A percentile compares a stretch with the other conserved stretches of the same genome.
phyloP scores from a whole-genome alignment of 2,329 filamentous ascomycete species.

The Colletotrichum godetiae region DNA sequence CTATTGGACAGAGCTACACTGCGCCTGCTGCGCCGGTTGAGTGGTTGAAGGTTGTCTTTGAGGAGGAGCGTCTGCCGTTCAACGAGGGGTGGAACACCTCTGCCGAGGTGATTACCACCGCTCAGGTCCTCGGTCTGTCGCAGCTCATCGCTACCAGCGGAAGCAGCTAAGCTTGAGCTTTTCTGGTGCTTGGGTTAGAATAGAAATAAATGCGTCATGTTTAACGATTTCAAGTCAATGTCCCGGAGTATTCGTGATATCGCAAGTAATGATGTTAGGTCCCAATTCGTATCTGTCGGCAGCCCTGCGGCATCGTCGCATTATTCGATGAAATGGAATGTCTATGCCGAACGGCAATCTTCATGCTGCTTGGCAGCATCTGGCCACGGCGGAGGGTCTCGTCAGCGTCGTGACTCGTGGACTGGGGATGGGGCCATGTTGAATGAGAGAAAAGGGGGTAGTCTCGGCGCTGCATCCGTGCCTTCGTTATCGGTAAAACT shows the following conservation, averaged over 20 bases:
- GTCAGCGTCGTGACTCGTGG: not conserved
- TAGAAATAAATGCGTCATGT: not conserved
- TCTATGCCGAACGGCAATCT: not conserved
- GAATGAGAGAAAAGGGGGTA: not conserved
- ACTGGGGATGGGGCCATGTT: not conserved
- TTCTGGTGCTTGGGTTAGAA: not conserved
- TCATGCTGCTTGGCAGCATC: no score
- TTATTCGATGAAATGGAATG: no score
- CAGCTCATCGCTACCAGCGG: constrained; percentile 20
- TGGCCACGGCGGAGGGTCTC: not conserved
- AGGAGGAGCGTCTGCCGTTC: constrained; percentile 32
- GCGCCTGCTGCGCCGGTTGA: constrained; percentile 26
- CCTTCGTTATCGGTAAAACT: not conserved
- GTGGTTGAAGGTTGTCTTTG: constrained; percentile 26
- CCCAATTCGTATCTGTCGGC: not conserved
- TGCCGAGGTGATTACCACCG: constrained; percentile 1
- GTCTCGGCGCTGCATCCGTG: not conserved
- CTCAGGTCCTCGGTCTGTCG: constrained; percentile 26
- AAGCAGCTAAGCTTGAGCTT: not conserved
- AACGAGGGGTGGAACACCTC: constrained; percentile 25
- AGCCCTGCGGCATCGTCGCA: not conserved
- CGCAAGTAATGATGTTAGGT: not conserved
- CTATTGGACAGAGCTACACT: constrained; percentile 34
- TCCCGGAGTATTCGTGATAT: not conserved
- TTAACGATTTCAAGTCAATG: no score